phyloP scores from a whole-genome alignment of 192 early-diverging fungal genomes.

The Rhizoclosmatium globosum region DNA sequence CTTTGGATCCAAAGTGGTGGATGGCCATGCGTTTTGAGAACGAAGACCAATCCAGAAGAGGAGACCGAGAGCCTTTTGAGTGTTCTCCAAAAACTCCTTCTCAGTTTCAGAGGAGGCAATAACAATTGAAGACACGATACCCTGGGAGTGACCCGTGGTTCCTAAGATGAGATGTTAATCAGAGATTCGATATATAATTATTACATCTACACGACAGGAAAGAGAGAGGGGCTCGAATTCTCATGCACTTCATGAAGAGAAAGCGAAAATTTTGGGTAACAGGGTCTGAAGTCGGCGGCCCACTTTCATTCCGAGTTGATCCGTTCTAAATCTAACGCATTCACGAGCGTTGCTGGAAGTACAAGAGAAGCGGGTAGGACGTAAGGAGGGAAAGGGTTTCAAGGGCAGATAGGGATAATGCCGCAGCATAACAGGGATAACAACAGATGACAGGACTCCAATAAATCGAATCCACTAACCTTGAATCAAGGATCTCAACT shows the following conservation, averaged over 20 bases:
- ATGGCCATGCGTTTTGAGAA: constrained; percentile 80
- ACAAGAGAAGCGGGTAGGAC: neutral
- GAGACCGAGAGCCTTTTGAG: constrained; percentile 81
- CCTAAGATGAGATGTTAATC: constrained; percentile 41
- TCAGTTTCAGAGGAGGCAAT: constrained; percentile 82
- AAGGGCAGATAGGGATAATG: constrained; percentile 11
- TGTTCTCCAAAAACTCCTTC: constrained; percentile 78
- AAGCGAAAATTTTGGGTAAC: neutral
- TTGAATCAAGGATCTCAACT: constrained; percentile 50
- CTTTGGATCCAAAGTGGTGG: constrained; percentile 82
- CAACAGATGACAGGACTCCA: neutral
- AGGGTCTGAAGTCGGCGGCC: neutral
- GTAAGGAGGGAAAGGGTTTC: neutral
- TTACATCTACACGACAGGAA: neutral
- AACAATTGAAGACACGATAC: constrained; percentile 84
- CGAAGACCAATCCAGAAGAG: constrained; percentile 85
- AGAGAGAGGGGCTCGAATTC: neutral
- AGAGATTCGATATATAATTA: neutral
- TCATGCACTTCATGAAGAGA: neutral
- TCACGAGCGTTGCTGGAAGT: too few relatives aligned
- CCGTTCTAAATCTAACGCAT: too few relatives aligned
- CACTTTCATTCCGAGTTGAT: too few relatives aligned
- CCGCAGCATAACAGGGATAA: constrained; percentile 19
- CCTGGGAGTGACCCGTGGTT: constrained; percentile 91
- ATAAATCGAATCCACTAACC: constrained; percentile 37